phyloP scores from a whole-genome alignment of 2,329 filamentous ascomycete genomes.

The Biscogniauxia marginata region DNA sequence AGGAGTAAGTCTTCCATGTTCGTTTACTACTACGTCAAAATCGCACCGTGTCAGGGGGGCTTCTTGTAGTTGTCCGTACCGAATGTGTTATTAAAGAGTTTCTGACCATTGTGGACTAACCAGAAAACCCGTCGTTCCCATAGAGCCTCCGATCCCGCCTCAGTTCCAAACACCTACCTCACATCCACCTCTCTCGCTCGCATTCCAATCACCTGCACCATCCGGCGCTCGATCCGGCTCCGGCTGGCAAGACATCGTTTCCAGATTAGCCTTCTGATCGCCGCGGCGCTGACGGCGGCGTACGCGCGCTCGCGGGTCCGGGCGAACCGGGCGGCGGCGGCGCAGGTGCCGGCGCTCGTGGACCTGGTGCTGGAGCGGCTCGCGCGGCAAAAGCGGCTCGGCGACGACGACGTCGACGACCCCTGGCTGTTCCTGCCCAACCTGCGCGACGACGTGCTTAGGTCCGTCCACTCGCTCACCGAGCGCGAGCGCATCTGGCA shows the following conservation, averaged over 20 bases:
- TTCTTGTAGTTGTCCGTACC: not conserved
- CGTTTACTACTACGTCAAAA: not conserved
- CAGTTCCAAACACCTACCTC: constrained; percentile 63
- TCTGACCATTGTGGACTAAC: constrained; percentile 73
- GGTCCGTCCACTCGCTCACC: constrained; percentile 73
- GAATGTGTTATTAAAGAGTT: constrained; percentile 15
- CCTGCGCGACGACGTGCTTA: constrained; percentile 84
- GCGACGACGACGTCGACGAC: constrained; percentile 66
- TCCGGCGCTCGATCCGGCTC: constrained; percentile 76
- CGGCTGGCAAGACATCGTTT: constrained; percentile 84
- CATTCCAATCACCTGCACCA: constrained; percentile 79
- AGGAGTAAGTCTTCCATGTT: constrained; percentile 49
- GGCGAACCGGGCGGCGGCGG: constrained; percentile 62
- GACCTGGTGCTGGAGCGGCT: constrained; percentile 81
- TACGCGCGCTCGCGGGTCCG: constrained; percentile 67
- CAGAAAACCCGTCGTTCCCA: constrained; percentile 71
- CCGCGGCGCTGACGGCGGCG: constrained; percentile 47
- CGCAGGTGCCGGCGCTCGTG: constrained; percentile 79
- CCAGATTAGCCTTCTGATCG: constrained; percentile 68
- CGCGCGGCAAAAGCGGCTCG: constrained; percentile 78
- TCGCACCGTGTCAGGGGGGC: not conserved
- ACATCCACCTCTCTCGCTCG: constrained; percentile 87
- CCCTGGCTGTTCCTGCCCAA: constrained; percentile 85
- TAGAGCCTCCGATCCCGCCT: constrained; percentile 67
- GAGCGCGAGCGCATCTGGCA: constrained; percentile 83